Evolutionary conservation across 495 filamentous ascomycete species (phyloP), one percentile per base, ranked within the genome.

Genomic region (Aspergillus indologenus): DNA sequence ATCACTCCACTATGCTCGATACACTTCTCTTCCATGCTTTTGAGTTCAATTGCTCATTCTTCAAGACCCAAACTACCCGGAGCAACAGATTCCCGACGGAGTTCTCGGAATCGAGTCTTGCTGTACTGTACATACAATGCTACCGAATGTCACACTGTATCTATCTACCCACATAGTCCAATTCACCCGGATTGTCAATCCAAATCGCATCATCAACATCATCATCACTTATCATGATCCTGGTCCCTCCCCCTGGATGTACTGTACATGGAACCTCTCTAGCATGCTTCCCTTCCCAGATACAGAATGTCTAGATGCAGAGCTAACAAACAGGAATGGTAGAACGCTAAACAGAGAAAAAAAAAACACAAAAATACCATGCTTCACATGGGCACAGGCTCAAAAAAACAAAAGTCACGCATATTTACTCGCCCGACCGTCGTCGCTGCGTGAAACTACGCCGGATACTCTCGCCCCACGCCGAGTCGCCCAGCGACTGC

Each of bases 381-480:
- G 7, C 2, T 3, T 17, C 18, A 47, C 19, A 21, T 21, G 15
- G 15, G 22, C 9, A 11, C 29, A 44, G 47, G 21, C 17, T 42
- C 50, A 29, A 20, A 58, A 22, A 54, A 21, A 20, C 21, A 17
- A 58, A 22, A 54, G 17, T 22, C 34, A 42, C 20, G 12, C 24
- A 12, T 26, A 56, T 54, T 51, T 53, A 60, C 48, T 59, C 59
- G n/a, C 67, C 63, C 12, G 54, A 56, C 67, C 65, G 54, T 71
- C 79, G 83, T 62, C 86, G 84, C 75, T 85, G 82, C 50, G 90
- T 96, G 61, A 94, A 90, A 73, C 91, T 96, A 56, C 91, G 83
- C 59, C 91, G 81, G 51, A 97, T 90, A 78, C 91, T 96, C 73
- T 92, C 88, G 53, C 92, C 90, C 92, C 92, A 97, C 19, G 87